phyloP scores from a whole-genome alignment of 2,329 filamentous ascomycete genomes.

The Blastomyces emzantsi region DNA sequence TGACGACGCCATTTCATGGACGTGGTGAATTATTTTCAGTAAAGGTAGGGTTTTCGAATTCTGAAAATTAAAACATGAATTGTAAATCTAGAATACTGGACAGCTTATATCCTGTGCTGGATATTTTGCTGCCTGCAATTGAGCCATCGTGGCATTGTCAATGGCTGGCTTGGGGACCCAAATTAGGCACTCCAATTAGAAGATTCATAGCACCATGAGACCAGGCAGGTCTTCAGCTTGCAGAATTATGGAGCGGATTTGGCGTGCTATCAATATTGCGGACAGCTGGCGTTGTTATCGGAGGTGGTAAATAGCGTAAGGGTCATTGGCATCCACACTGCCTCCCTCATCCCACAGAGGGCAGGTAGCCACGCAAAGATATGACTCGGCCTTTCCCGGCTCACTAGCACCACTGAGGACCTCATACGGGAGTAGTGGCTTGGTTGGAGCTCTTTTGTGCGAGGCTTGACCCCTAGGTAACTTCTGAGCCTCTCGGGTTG shows the following conservation, averaged over 20 bases:
- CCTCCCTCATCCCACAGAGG: not conserved
- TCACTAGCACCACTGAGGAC: not conserved
- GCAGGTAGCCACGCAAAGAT: not conserved
- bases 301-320: not conserved
- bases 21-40: not conserved
- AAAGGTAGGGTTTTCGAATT: not conserved
- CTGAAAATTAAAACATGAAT: not conserved
- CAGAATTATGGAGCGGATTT: not conserved
- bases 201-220: not conserved
- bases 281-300: too few species aligned
- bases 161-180: not conserved
- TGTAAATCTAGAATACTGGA: not conserved
- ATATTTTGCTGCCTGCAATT: constrained; percentile 7
- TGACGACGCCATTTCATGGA: not conserved
- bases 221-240: not conserved
- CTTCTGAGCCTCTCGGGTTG: too few species aligned
- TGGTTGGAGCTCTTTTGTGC: not conserved
- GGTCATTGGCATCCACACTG: not conserved
- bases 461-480: too few species aligned
- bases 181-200: constrained; percentile 2
- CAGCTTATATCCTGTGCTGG: not conserved
- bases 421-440: not conserved
- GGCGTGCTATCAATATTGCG: not conserved
- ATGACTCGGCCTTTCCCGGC: not conserved
- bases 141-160: not conserved